These are phyloP conservation scores for Astrephomene gubernaculifera DNA, from an alignment of 139 green algal genomes.

Conservation along the genomic window DNA sequence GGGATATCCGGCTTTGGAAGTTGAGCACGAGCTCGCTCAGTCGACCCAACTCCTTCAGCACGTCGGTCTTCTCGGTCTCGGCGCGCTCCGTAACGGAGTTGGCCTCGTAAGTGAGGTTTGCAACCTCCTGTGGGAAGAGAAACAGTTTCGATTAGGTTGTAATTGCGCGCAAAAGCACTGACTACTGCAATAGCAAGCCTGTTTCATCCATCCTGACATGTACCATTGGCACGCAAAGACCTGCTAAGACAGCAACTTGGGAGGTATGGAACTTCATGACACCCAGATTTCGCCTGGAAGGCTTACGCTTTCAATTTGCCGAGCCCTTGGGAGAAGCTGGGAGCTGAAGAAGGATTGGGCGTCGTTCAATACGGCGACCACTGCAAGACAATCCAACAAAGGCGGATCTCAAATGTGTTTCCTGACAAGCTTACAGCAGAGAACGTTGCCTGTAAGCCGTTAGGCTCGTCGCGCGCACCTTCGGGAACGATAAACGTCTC, in stretches of 20 bases:
- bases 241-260: neutral
- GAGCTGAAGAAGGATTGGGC: neutral
- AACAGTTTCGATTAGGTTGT: no score
- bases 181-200: no score
- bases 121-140: neutral
- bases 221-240: neutral
- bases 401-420: no score
- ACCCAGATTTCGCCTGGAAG: neutral
- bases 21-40: constrained; percentile 8
- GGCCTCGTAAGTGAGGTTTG: neutral
- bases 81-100: constrained; percentile 3
- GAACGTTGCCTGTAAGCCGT: no score
- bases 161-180: no score
- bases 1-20: constrained; percentile 23
- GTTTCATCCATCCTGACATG: no score
- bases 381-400: no score
- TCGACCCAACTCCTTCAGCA: constrained; percentile 10
- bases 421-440: no score
- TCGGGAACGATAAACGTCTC: constrained; percentile 19
- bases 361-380: neutral
- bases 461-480: no score
- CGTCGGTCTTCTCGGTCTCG: constrained; percentile 15
- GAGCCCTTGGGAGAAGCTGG: neutral
- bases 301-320: constrained; percentile 1
- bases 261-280: neutral